These are phyloP conservation scores for Dalbergia cultrata DNA, from an alignment of 306 rosid species.

Conservation along the genomic window DNA sequence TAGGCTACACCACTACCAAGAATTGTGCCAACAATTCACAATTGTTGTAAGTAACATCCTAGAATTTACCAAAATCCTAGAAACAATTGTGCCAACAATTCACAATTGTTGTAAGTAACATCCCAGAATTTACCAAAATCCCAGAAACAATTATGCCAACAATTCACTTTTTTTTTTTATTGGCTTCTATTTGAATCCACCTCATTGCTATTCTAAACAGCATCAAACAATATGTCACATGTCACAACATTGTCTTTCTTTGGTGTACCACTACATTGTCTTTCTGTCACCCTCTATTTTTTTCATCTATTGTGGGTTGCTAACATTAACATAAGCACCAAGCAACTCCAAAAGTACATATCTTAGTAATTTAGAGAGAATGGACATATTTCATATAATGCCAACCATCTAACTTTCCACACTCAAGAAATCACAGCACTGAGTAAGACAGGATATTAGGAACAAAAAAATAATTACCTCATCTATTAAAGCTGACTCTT, in stretches of 20 bases:
- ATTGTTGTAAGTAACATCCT: neutral
- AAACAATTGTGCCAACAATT: neutral
- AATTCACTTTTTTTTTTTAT: too few relatives aligned
- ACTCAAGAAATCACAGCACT: slow-evolving; percentile 8
- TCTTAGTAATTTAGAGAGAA: neutral
- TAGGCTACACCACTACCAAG: neutral
- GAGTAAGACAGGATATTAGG: slow-evolving; percentile 23
- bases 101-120: neutral
- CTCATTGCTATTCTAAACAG: too few relatives aligned
- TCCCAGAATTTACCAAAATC: neutral
- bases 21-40: neutral
- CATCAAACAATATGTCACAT: too few relatives aligned
- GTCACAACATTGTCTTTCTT: neutral
- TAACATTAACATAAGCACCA: slow-evolving; percentile 8
- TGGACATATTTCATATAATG: neutral
- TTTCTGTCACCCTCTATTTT: neutral
- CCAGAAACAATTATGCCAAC: neutral
- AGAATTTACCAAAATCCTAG: neutral
- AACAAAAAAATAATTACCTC: slow-evolving; percentile 66
- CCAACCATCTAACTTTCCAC: neutral
- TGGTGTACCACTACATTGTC: neutral
- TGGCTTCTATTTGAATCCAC: too few relatives aligned
- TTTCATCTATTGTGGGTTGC: slow-evolving; percentile 24
- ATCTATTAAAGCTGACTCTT: slow-evolving; percentile 74
- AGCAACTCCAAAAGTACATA: neutral